These are phyloP conservation scores for Ramalina intermedia DNA, from an alignment of 495 filamentous ascomycete genomes.

Conservation along the genomic window DNA sequence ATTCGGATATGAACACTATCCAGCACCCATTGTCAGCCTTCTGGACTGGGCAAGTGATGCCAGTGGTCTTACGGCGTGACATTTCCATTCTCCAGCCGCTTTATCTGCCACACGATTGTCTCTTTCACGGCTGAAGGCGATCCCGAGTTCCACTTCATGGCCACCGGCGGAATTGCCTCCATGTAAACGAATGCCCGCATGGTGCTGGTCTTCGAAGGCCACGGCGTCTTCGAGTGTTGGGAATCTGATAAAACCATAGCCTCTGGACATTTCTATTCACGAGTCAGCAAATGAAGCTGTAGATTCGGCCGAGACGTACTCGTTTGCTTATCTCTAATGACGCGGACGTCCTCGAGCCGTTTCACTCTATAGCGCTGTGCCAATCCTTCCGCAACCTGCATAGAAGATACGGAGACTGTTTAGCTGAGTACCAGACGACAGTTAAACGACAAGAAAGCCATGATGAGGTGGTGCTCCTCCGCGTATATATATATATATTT, in stretches of 20 bases:
- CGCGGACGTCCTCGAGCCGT: constrained; percentile 44
- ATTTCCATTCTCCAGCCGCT: constrained; percentile 63
- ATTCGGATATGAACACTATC: constrained; percentile 59
- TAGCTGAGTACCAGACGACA: constrained; percentile 27
- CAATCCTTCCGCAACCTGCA: constrained; percentile 50
- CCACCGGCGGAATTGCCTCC: constrained; percentile 28
- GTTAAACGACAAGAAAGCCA: constrained; percentile 10
- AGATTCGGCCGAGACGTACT: constrained; percentile 28
- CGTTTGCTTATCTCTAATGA: constrained; percentile 53
- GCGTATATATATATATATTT: neutral
- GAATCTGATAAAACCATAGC: constrained; percentile 58
- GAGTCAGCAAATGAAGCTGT: constrained; percentile 1
- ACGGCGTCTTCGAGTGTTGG: constrained; percentile 41
- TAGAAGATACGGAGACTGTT: constrained; percentile 8
- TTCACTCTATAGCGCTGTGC: constrained; percentile 41
- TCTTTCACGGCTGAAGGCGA: constrained; percentile 43
- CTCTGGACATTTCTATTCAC: constrained; percentile 39
- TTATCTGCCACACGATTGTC: constrained; percentile 36
- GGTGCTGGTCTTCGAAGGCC: constrained; percentile 50
- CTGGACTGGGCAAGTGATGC: too few relatives aligned
- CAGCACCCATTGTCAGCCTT: neutral
- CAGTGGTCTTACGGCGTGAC: constrained; percentile 41
- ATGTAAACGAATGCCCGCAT: constrained; percentile 46
- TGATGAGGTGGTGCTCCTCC: too few relatives aligned
- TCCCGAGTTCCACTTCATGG: constrained; percentile 42